These are phyloP conservation scores for Entophlyctis luteolus DNA, from an alignment of 192 early-diverging fungal genomes.

Conservation along the genomic window DNA sequence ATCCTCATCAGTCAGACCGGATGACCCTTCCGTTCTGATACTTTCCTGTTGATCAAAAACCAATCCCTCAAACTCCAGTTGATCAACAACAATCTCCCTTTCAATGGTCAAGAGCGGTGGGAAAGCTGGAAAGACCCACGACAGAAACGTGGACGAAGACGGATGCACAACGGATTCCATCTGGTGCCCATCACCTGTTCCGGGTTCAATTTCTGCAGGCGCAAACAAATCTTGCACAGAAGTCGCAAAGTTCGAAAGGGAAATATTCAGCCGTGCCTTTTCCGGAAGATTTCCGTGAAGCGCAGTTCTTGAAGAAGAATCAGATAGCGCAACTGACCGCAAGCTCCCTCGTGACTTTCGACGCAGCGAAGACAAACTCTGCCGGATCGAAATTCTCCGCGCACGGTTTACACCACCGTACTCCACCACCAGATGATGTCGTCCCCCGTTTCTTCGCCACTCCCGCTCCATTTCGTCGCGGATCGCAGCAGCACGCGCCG, in stretches of 20 bases:
- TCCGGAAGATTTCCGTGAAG: neutral
- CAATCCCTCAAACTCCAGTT: neutral
- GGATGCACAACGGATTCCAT: slow-evolving; percentile 6
- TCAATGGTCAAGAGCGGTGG: slow-evolving; percentile 14
- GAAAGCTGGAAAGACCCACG: slow-evolving; percentile 19
- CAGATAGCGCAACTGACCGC: neutral
- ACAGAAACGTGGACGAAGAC: slow-evolving; percentile 5
- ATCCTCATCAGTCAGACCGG: too few species aligned
- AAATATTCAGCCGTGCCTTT: slow-evolving; percentile 6
- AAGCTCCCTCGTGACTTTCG: neutral
- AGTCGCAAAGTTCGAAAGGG: neutral
- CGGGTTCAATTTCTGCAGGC: slow-evolving; percentile 1
- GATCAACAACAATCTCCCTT: slow-evolving; percentile 20
- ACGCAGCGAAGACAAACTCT: slow-evolving; percentile 8
- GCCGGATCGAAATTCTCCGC: neutral
- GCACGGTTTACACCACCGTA: neutral
- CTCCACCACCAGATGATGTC: slow-evolving; percentile 18
- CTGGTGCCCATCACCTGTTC: neutral
- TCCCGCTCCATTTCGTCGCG: slow-evolving; percentile 15
- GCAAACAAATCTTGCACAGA: slow-evolving; percentile 25
- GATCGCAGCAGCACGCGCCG: neutral
- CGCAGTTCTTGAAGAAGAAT: neutral
- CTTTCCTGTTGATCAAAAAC: neutral
- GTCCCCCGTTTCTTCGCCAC: slow-evolving; percentile 13
- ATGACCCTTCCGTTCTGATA: too few species aligned